A percentile compares a stretch with the other conserved stretches of the same genome.
These are phyloP conservation scores for Yamadazyma epiphylla DNA, from an alignment of 1,139 yeast genomes.

Conservation along the genomic window DNA sequence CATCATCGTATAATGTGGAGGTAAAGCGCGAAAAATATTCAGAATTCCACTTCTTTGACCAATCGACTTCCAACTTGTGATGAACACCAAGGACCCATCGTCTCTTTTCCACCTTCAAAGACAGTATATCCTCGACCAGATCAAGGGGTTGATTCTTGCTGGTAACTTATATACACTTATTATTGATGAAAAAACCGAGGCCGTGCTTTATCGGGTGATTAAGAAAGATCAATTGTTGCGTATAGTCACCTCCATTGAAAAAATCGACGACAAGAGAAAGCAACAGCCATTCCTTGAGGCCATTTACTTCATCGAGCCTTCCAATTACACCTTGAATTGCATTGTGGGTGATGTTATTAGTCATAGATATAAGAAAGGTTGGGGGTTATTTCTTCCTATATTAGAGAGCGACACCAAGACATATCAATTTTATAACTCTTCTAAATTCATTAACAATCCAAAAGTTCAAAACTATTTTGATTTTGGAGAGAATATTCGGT, in stretches of 20 bases:
- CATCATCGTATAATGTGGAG: too few species aligned
- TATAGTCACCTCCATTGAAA: constrained; percentile 40
- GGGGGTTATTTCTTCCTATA: constrained; percentile 35
- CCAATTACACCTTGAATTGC: constrained; percentile 37
- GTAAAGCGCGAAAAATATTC: too few species aligned
- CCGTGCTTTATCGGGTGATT: constrained; percentile 30
- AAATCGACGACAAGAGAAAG: constrained; percentile 32
- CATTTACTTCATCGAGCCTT: constrained; percentile 37
- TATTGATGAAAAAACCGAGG: constrained; percentile 35
- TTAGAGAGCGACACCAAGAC: constrained; percentile 21
- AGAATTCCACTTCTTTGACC: too few species aligned
- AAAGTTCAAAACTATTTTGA: constrained; percentile 29
- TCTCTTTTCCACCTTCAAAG: constrained; percentile 35
- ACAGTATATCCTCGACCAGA: constrained; percentile 30
- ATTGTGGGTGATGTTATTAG: constrained; percentile 40
- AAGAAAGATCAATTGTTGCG: constrained; percentile 36
- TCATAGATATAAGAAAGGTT: constrained; percentile 34
- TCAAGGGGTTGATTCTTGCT: constrained; percentile 29
- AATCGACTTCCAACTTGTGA: constrained; percentile 4
- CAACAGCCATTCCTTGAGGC: constrained; percentile 39
- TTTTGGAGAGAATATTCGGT: constrained; percentile 22
- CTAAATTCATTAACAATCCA: constrained; percentile 29
- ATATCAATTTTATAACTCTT: constrained; percentile 21
- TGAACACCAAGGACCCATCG: constrained; percentile 20
- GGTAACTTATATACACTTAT: constrained; percentile 37